phyloP scores from a whole-genome alignment of 2,329 filamentous ascomycete genomes.

The Sclerotinia spermophila region DNA sequence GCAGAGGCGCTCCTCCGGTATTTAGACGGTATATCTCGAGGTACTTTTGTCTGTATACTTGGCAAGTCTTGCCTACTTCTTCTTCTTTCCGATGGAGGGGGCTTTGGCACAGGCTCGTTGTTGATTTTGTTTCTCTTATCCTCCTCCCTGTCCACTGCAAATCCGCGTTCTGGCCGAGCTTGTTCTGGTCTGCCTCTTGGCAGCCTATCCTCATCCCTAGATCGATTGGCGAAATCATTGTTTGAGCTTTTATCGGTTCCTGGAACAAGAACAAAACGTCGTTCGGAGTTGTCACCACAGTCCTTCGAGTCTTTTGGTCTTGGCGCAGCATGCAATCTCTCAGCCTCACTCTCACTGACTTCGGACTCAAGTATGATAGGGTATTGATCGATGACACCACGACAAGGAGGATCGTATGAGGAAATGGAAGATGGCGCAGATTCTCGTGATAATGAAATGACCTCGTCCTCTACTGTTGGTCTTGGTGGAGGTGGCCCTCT shows the following conservation, averaged over 20 bases:
- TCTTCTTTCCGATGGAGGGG: constrained; percentile 26
- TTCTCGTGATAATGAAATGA: constrained; percentile 59
- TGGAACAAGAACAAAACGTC: constrained; percentile 59
- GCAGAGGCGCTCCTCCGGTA: constrained; percentile 35
- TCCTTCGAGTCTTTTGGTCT: constrained; percentile 21
- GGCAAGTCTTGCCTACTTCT: constrained; percentile 37
- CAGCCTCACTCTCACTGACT: constrained; percentile 35
- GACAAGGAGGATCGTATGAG: constrained; percentile 54
- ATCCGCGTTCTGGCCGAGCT: background rate
- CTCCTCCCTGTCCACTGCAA: constrained; percentile 2
- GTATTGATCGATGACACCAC: constrained; percentile 65
- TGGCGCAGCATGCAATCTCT: constrained; percentile 30
- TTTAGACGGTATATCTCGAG: constrained; percentile 33
- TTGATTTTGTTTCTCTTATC: background rate
- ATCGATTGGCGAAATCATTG: constrained; percentile 6
- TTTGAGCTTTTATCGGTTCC: constrained; percentile 28
- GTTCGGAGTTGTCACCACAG: constrained; percentile 43
- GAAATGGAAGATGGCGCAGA: constrained; percentile 31
- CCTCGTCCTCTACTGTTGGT: constrained; percentile 68
- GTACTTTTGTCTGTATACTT: constrained; percentile 35
- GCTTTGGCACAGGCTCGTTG: constrained; percentile 9
- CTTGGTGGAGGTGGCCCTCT: constrained; percentile 48
- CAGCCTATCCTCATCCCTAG: constrained; percentile 24
- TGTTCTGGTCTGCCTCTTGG: constrained; percentile 13
- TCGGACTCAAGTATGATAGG: constrained; percentile 62